Evolutionary conservation across 2,329 filamentous ascomycete genomes (phyloP).

Genomic region (Clonostachys solani): DNA sequence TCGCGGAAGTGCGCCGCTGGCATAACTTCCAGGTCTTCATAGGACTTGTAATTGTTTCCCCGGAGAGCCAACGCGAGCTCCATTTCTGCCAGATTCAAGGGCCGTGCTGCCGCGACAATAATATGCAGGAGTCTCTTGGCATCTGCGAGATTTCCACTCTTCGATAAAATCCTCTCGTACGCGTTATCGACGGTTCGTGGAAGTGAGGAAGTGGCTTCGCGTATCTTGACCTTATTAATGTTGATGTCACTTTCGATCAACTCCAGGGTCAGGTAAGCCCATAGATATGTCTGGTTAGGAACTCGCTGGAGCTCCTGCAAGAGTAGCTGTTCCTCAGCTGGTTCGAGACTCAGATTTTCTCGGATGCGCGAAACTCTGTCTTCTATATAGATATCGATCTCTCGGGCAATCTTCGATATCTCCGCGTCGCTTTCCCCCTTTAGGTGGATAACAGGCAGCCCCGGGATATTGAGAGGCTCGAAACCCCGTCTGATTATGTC

Average conservation of each 20-base stretch:
- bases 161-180: constrained; percentile 15
- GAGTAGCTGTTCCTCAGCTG: constrained; percentile 6
- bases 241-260: constrained; percentile 5
- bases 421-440: constrained; percentile 8
- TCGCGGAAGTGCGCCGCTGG: constrained; percentile 3
- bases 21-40: constrained; percentile 2
- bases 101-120: constrained; percentile 13
- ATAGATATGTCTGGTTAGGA: constrained; percentile 16
- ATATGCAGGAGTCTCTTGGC: constrained; percentile 13
- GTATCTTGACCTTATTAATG: constrained; percentile 4
- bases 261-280: constrained; percentile 13
- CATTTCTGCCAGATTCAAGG: constrained; percentile 14
- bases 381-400: constrained; percentile 13
- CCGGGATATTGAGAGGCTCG: constrained; percentile 1
- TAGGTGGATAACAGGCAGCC: constrained; percentile 8
- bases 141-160: constrained; percentile 4
- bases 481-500: constrained; percentile 12
- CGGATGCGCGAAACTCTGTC: constrained; percentile 3
- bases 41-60: constrained; percentile 2
- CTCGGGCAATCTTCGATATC: constrained; percentile 6
- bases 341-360: neutral
- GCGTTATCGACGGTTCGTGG: constrained; percentile 13
- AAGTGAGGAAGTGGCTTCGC: constrained; percentile 4
- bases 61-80: constrained; percentile 8
- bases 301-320: constrained; percentile 3